Conservation (phyloP, 2,329 filamentous ascomycete genomes). For the Trichoderma afroharzianum region DNA sequence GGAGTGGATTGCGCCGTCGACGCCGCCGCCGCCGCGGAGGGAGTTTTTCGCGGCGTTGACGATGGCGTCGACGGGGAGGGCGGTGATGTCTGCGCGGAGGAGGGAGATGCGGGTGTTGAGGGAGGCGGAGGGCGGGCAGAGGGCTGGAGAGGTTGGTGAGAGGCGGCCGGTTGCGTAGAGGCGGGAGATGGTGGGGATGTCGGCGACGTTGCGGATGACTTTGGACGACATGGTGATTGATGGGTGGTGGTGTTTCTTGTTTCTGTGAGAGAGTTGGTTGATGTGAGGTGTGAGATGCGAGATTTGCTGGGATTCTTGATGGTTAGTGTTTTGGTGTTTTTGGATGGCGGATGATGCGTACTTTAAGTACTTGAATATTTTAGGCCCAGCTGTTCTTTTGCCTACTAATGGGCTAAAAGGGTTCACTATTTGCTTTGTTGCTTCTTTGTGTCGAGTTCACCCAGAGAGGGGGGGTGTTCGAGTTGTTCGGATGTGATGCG, state of each 20-base stretch:
- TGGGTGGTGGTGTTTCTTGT: background rate
- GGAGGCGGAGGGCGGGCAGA: constrained; percentile 40
- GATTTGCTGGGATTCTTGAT: background rate
- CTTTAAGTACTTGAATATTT: background rate
- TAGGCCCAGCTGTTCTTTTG: too few relatives aligned
- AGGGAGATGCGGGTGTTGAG: constrained; percentile 70
- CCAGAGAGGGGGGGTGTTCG: background rate
- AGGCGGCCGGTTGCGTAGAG: constrained; percentile 56
- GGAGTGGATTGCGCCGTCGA: constrained; percentile 81
- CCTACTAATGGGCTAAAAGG: too few relatives aligned
- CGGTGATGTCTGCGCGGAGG: constrained; percentile 77
- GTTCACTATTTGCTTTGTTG: too few relatives aligned
- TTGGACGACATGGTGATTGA: background rate
- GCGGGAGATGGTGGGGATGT: constrained; percentile 60
- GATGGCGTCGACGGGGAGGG: constrained; percentile 72
- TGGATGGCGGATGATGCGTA: background rate
- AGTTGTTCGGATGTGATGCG: background rate
- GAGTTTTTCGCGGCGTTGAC: constrained; percentile 87
- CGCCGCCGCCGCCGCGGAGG: constrained; percentile 83
- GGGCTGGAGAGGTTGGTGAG: background rate
- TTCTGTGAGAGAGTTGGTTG: background rate
- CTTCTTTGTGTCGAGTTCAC: background rate
- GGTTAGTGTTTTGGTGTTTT: background rate
- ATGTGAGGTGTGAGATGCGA: background rate
- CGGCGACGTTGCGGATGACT: constrained; percentile 30